Conservation (phyloP, 2,329 filamentous ascomycete genomes). For the Bipolaris bicolor region DNA sequence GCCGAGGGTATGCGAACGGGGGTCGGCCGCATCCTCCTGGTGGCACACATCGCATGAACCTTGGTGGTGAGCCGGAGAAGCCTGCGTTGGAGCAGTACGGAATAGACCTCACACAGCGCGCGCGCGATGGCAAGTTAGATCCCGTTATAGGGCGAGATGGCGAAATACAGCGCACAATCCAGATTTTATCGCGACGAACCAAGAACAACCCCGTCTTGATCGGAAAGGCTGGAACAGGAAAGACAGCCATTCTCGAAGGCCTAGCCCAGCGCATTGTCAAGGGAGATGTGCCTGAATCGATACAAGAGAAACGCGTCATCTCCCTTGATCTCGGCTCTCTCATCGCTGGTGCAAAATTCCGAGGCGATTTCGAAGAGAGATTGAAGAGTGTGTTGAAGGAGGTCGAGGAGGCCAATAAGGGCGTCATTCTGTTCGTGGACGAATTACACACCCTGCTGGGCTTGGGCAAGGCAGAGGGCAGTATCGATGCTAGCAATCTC, state of each 20-base stretch:
- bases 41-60: constrained; percentile 91
- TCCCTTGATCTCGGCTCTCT: constrained; percentile 87
- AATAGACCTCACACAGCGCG: constrained; percentile 83
- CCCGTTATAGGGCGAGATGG: constrained; percentile 92
- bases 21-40: constrained; percentile 82
- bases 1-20: constrained; percentile 64
- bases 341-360: constrained; percentile 93
- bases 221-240: constrained; percentile 87
- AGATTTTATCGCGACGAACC: constrained; percentile 87
- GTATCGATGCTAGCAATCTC: constrained; percentile 93
- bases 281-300: constrained; percentile 92
- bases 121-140: constrained; percentile 88
- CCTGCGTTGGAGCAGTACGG: constrained; percentile 89
- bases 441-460: constrained; percentile 91
- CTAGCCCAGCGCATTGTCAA: constrained; percentile 87
- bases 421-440: constrained; percentile 93
- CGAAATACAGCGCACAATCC: constrained; percentile 93
- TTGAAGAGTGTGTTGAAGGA: constrained; percentile 90
- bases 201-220: constrained; percentile 98
- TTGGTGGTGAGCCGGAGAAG: constrained; percentile 78
- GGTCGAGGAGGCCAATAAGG: constrained; percentile 85
- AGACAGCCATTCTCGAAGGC: constrained; percentile 91
- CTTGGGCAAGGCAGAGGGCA: constrained; percentile 92
- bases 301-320: constrained; percentile 92
- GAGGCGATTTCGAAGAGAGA: constrained; percentile 95